Percentiles rank a stretch among this genome's conserved stretches.
Evolutionary conservation across 2,329 filamentous ascomycete genomes (phyloP).

Genomic region (Neofusicoccum cordaticola): DNA sequence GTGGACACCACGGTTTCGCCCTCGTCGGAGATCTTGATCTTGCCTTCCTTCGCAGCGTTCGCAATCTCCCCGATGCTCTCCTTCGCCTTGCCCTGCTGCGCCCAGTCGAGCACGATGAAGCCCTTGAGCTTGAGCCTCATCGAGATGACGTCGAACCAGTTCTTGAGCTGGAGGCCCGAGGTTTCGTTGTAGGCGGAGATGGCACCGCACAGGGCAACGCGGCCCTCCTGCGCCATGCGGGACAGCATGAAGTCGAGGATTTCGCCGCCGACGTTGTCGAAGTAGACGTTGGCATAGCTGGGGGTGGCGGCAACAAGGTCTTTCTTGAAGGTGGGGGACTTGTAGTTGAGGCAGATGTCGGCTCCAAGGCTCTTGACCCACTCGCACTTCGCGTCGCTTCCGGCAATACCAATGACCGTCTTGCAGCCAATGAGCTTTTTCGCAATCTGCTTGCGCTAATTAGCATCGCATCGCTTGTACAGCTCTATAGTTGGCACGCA

Average conservation of each 20-base stretch:
- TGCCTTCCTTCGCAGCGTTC: slow-evolving; percentile 38
- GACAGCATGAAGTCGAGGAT: slow-evolving; percentile 48
- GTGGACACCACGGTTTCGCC: slow-evolving; percentile 48
- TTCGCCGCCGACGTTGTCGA: slow-evolving; percentile 51
- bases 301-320: slow-evolving; percentile 48
- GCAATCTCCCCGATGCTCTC: slow-evolving; percentile 11
- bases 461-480: neutral
- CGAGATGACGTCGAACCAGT: slow-evolving; percentile 43
- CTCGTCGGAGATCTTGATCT: slow-evolving; percentile 44
- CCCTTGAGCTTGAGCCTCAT: slow-evolving; percentile 45
- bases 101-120: slow-evolving; percentile 70
- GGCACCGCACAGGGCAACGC: slow-evolving; percentile 44
- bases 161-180: slow-evolving; percentile 28
- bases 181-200: slow-evolving; percentile 43
- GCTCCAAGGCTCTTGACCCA: slow-evolving; percentile 53
- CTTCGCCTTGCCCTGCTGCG: slow-evolving; percentile 8
- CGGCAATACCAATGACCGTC: slow-evolving; percentile 53
- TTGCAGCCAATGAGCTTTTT: slow-evolving; percentile 48
- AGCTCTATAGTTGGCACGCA: slow-evolving; percentile 32
- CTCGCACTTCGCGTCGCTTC: slow-evolving; percentile 51
- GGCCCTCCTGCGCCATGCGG: slow-evolving; percentile 41
- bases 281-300: slow-evolving; percentile 52
- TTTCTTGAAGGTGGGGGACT: slow-evolving; percentile 45
- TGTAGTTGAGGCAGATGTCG: slow-evolving; percentile 57
- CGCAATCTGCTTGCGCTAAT: slow-evolving; percentile 48